Evolutionary conservation across 148 eudicot genomes (phyloP).

Genomic region (Salicornia ramosissima): DNA sequence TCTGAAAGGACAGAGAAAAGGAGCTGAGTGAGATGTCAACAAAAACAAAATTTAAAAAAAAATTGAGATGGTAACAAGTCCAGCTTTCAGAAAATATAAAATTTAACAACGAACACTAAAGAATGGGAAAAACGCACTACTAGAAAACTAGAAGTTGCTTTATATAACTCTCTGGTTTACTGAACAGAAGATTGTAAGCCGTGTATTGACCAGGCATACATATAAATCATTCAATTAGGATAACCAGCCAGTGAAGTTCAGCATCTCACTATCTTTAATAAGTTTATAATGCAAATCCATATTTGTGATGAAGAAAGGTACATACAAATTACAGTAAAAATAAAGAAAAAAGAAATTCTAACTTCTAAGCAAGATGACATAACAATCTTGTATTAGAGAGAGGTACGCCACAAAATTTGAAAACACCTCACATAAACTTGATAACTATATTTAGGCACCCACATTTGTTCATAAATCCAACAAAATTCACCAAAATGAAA

Average conservation of each 20-base stretch:
- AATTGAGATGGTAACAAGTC: neutral
- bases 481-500: no score
- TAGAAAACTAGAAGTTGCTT: neutral
- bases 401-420: neutral
- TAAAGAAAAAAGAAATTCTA: neutral
- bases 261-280: neutral
- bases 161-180: neutral
- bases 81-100: neutral
- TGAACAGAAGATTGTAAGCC: neutral
- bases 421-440: no score
- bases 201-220: neutral
- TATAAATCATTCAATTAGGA: neutral
- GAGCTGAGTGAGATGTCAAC: neutral
- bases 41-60: neutral
- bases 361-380: neutral
- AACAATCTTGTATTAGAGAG: neutral
- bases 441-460: no score
- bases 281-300: neutral
- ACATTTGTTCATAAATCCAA: no score
- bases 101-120: neutral
- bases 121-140: neutral
- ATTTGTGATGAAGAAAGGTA: neutral
- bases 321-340: neutral
- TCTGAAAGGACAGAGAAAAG: conserved; percentile 31
- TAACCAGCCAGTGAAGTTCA: neutral